Evolutionary conservation across 805 yeast species (phyloP).

Genomic region (Candida jianshihensis): DNA sequence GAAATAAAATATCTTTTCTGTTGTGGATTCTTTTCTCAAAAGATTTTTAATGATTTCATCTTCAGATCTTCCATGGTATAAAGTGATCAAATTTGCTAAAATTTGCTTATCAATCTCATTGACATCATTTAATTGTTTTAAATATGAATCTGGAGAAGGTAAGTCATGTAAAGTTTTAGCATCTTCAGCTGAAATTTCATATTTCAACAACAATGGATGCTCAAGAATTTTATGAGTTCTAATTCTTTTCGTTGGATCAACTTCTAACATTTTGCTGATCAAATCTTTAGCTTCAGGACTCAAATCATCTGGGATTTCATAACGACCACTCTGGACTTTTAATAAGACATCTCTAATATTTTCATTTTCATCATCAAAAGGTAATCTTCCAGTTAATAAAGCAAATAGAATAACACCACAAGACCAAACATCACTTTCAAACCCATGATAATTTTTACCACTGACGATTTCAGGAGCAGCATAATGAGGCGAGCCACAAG

Average conservation of each 20-base stretch:
- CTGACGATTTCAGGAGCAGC: conserved; percentile 84
- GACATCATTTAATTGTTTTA: conserved; percentile 18
- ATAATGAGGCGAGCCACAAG: conserved; percentile 85
- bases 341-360: conserved; percentile 62
- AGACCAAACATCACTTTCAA: conserved; percentile 84
- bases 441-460: conserved; percentile 74
- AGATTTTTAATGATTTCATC: conserved; percentile 49
- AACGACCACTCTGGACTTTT: conserved; percentile 72
- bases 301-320: conserved; percentile 61
- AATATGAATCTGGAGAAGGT: conserved; percentile 24
- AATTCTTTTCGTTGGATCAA: conserved; percentile 66
- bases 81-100: conserved; percentile 62
- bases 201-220: conserved; percentile 78
- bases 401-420: conserved; percentile 83
- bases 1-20: conserved; percentile 78
- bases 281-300: conserved; percentile 63
- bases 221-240: conserved; percentile 56
- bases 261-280: conserved; percentile 56
- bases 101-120: conserved; percentile 68
- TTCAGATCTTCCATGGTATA: conserved; percentile 74
- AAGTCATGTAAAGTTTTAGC: conserved; percentile 22
- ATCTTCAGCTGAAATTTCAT: conserved; percentile 27
- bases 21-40: conserved; percentile 47
- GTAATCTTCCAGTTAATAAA: conserved; percentile 70
- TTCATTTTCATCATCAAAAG: conserved; percentile 79